Percentiles rank a stretch among this genome's conserved stretches.
Conservation (phyloP, 2,329 filamentous ascomycete genomes). For the Exophiala xenobiotica region DNA sequence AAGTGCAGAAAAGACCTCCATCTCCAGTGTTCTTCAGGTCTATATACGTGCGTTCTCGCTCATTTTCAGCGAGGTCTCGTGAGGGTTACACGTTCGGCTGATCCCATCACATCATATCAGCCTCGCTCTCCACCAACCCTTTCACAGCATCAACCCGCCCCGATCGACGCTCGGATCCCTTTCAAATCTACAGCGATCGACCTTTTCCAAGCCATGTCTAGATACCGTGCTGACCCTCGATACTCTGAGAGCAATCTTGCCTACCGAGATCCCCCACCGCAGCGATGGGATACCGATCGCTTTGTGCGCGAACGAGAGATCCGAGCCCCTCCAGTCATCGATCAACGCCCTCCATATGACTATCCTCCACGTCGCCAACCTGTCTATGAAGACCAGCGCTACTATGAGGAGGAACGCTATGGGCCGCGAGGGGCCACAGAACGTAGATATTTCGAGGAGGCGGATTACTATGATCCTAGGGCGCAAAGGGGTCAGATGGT, state of each 20-base stretch:
- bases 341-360: slow-evolving; percentile 25
- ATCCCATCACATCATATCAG: not conserved
- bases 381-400: slow-evolving; percentile 42
- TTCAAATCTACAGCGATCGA: slow-evolving; percentile 1
- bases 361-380: slow-evolving; percentile 32
- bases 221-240: slow-evolving; percentile 26
- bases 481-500: slow-evolving; percentile 52
- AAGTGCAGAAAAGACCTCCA: not conserved
- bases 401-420: slow-evolving; percentile 43
- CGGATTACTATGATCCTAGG: slow-evolving; percentile 40
- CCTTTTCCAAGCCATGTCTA: slow-evolving; percentile 22
- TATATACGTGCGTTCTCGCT: not conserved
- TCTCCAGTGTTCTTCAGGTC: not conserved
- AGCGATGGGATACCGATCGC: slow-evolving; percentile 43
- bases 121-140: not conserved
- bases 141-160: not conserved
- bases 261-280: slow-evolving; percentile 30
- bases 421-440: slow-evolving; percentile 44
- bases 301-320: slow-evolving; percentile 46
- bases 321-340: slow-evolving; percentile 37
- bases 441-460: slow-evolving; percentile 38
- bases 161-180: slow-evolving; percentile 4
- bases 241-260: slow-evolving; percentile 25
- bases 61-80: not conserved
- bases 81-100: not conserved